Base-by-base conservation (phyloP, 352 stramenopile species). In the Globisporangium middletonii region DNA sequence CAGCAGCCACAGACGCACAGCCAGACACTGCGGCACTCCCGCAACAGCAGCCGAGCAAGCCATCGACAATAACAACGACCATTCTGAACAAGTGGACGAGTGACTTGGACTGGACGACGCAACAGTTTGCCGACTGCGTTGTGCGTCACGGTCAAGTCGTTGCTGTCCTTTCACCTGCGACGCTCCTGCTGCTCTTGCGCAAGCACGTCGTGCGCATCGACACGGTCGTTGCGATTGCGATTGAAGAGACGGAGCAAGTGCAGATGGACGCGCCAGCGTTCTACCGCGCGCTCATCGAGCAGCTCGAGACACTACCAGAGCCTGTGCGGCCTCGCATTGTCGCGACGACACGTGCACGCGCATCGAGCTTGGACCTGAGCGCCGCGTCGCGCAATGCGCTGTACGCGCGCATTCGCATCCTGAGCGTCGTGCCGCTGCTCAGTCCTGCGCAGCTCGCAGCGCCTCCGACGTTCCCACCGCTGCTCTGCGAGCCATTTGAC, bases 241-340 rank as follows among this genome's bases (percentile, higher is more conserved):
- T 92, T 16, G 79, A 94, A 53, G 65, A 68, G 37, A 84, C 71
- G 18, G 82, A 94, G 53, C 59, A 88, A 26, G 76, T 92, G 26
- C 71, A 90, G 45, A 63, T 68, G 2, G 68, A 77, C 54, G 54
- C 81, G 51, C 83, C 83, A 42, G 79, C 76, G 12, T 85, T 90
- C 45, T 92, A 77, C 50, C 62, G 55, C 0, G 23, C 59, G 38
- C 53, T 67, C 12, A 69, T 74, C 60, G 73, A 73, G 27, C 58
- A 71, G 1, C 12, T 82, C 33, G 60, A 62, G 26, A 18, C 4
- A 37, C 4, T 47, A 12, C 18, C 49, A 7, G 16, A 18, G 13
- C 12, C 47, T 4, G 28, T 33, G 13, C 51, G 57, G n/a, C 65
- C 70, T 9, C 69, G 65, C 5, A 74, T 92, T 45, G 80, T 92